These are phyloP conservation scores for Lipomyces spencermartinsiae DNA, from an alignment of 805 yeast species.

Conservation along the genomic window DNA sequence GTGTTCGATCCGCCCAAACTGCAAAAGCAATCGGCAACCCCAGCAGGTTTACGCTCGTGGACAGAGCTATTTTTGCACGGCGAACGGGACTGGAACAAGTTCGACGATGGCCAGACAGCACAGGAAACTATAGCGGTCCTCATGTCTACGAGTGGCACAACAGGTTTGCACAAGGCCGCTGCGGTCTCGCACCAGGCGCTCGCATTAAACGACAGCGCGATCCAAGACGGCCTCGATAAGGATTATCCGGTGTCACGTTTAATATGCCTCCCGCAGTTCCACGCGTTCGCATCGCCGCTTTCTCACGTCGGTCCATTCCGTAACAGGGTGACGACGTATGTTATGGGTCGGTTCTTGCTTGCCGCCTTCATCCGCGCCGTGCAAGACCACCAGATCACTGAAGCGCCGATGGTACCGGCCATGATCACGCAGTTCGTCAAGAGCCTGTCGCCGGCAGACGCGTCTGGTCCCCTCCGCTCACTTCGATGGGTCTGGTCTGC, in stretches of 20 bases:
- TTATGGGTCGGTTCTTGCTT: neutral
- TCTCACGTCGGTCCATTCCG: neutral
- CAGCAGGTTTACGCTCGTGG: neutral
- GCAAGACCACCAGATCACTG: neutral
- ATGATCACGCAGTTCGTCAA: neutral
- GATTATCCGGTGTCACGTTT: neutral
- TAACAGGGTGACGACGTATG: neutral
- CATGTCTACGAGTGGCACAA: neutral
- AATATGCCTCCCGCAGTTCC: neutral
- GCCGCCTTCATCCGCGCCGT: neutral
- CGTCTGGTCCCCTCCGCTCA: neutral
- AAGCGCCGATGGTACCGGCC: neutral
- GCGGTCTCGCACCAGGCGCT: constrained; percentile 1
- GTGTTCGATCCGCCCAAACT: neutral
- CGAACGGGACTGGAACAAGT: constrained; percentile 1
- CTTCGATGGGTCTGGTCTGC: neutral
- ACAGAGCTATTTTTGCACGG: neutral
- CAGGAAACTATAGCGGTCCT: neutral
- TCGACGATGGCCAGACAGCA: constrained; percentile 2
- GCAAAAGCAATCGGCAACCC: neutral
- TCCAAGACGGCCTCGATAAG: neutral
- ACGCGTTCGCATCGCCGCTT: constrained; percentile 1
- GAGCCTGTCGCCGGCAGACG: neutral
- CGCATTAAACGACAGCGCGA: neutral
- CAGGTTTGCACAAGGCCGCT: neutral